phyloP scores from a whole-genome alignment of 176 grass and related monocot genomes.

The Triticum urartu region DNA sequence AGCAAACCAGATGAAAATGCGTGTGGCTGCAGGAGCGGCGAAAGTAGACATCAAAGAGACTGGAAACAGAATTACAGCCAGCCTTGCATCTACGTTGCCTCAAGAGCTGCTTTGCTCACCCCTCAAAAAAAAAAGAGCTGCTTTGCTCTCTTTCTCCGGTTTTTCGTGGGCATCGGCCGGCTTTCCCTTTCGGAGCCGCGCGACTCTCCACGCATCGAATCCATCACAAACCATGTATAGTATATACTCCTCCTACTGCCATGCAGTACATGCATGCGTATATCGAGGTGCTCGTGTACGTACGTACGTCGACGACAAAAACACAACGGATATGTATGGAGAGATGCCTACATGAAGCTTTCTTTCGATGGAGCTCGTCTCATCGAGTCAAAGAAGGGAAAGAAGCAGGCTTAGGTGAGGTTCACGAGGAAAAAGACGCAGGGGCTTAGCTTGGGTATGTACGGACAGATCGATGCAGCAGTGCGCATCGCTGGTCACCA shows the following conservation, averaged over 20 bases:
- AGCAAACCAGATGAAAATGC: conserved; percentile 6
- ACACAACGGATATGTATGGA: conserved; percentile 9
- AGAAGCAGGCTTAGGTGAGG: neutral
- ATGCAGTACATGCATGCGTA: neutral
- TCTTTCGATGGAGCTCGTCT: neutral
- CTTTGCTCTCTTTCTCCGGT: neutral
- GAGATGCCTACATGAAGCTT: neutral
- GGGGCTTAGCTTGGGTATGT: too few species aligned
- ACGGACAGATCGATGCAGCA: too few species aligned
- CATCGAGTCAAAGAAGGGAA: too few species aligned
- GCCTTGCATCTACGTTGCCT: neutral
- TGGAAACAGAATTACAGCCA: neutral
- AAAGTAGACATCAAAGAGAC: neutral
- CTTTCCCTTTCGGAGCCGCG: neutral
- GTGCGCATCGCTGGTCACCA: too few species aligned
- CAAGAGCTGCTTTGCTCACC: too few species aligned
- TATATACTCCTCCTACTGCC: neutral
- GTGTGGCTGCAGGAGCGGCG: neutral
- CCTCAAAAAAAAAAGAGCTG: too few species aligned
- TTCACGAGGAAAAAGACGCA: conserved; percentile 28
- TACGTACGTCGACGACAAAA: neutral
- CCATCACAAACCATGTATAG: neutral
- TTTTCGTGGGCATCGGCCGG: neutral
- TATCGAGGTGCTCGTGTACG: neutral
- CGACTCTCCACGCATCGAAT: conserved; percentile 4